These are phyloP conservation scores for Thraustotheca clavata DNA, from an alignment of 352 stramenopile genomes.

Conservation along the genomic window DNA sequence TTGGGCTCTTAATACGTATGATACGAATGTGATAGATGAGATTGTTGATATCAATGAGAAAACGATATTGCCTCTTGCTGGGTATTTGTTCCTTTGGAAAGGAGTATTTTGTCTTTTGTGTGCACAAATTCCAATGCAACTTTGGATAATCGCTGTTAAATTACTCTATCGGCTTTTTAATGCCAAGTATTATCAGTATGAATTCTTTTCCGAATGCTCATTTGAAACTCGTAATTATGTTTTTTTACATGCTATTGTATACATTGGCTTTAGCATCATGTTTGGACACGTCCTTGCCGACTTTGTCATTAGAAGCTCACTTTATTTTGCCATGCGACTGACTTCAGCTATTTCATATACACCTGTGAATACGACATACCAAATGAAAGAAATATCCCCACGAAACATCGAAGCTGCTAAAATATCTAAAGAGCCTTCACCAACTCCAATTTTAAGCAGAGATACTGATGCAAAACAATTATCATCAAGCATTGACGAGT, in stretches of 20 bases:
- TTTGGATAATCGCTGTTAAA: background rate
- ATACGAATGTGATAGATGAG: background rate
- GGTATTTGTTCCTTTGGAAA: background rate
- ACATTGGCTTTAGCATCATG: constrained; percentile 3
- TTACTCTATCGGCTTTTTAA: background rate
- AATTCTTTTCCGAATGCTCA: background rate
- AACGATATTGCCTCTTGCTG: background rate
- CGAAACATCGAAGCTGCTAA: too few species aligned
- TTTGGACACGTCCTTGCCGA: background rate
- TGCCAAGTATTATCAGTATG: background rate
- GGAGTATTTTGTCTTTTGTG: background rate
- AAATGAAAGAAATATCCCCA: too few species aligned
- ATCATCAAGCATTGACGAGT: too few species aligned
- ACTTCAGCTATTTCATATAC: background rate
- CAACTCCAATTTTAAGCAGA: too few species aligned
- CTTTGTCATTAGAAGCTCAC: background rate
- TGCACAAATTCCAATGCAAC: background rate
- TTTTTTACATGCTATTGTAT: background rate
- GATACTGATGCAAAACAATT: too few species aligned
- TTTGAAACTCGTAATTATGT: background rate
- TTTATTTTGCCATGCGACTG: background rate
- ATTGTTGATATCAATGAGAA: constrained; percentile 1
- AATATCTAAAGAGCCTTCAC: too few species aligned
- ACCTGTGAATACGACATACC: background rate
- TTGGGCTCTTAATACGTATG: background rate